Evolutionary conservation across 192 early-diverging fungal species (phyloP).

Genomic region (Umbelopsis sp.): DNA sequence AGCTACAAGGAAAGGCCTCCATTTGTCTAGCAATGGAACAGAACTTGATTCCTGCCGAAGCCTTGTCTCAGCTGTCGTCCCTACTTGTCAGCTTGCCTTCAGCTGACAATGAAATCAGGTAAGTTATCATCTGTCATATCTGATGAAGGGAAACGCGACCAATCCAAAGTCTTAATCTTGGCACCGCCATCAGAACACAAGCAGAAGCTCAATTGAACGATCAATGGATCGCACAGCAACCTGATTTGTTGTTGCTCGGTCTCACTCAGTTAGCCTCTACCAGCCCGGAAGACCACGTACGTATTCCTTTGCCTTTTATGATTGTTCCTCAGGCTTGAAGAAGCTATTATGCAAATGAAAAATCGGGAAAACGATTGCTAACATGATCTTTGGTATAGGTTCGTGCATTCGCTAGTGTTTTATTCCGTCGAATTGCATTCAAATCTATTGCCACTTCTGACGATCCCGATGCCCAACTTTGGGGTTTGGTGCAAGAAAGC

Average conservation of each 20-base stretch:
- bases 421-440: constrained; percentile 58
- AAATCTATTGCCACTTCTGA: constrained; percentile 35
- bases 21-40: constrained; percentile 28
- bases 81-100: constrained; percentile 49
- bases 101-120: constrained; percentile 47
- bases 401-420: constrained; percentile 52
- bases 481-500: constrained; percentile 67
- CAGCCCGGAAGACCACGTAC: constrained; percentile 39
- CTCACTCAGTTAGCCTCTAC: constrained; percentile 44
- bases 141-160: neutral
- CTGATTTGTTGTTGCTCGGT: constrained; percentile 49
- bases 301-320: neutral
- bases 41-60: constrained; percentile 45
- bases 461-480: constrained; percentile 51
- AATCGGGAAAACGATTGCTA: neutral
- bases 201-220: constrained; percentile 56
- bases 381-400: constrained; percentile 33
- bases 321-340: no score
- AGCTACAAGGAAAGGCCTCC: neutral
- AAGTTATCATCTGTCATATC: neutral
- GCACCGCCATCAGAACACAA: constrained; percentile 31
- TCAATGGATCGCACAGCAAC: constrained; percentile 53
- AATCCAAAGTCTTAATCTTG: neutral
- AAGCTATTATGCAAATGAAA: neutral
- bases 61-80: constrained; percentile 45